Evolutionary conservation across 164 flowering plant species (phyloP).

Genomic region (Litsea cubeba): DNA sequence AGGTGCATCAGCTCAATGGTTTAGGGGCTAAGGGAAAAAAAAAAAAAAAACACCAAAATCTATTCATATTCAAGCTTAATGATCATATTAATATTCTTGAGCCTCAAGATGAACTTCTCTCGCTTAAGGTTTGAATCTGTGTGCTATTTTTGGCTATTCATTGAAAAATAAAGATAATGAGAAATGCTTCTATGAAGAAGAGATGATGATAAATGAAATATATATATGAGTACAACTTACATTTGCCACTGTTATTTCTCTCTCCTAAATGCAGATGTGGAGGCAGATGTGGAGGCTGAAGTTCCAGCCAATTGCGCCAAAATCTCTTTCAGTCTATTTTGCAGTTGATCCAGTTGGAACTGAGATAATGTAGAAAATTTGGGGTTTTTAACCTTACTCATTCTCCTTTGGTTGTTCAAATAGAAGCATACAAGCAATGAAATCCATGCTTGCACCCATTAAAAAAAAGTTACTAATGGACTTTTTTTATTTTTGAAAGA

Average conservation of each 20-base stretch:
- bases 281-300: constrained; percentile 75
- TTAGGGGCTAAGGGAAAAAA: too few species aligned
- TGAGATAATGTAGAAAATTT: constrained; percentile 54
- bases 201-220: constrained; percentile 1
- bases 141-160: background rate
- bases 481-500: too few species aligned
- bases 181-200: background rate
- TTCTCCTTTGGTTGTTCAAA: background rate
- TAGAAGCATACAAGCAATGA: too few species aligned
- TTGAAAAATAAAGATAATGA: background rate
- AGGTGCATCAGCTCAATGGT: too few species aligned
- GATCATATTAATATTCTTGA: too few species aligned
- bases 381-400: constrained; percentile 4
- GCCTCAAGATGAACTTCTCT: too few species aligned
- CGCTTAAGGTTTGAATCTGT: background rate
- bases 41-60: too few species aligned
- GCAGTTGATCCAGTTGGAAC: constrained; percentile 76
- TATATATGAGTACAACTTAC: background rate
- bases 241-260: background rate
- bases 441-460: too few species aligned
- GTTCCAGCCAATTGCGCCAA: constrained; percentile 41
- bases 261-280: constrained; percentile 13
- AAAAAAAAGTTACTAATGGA: too few species aligned
- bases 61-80: too few species aligned
- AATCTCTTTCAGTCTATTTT: constrained; percentile 47